Evolutionary conservation across 768 basidiomycete genomes (phyloP).

Genomic region (Dacryopinax spathularia): DNA sequence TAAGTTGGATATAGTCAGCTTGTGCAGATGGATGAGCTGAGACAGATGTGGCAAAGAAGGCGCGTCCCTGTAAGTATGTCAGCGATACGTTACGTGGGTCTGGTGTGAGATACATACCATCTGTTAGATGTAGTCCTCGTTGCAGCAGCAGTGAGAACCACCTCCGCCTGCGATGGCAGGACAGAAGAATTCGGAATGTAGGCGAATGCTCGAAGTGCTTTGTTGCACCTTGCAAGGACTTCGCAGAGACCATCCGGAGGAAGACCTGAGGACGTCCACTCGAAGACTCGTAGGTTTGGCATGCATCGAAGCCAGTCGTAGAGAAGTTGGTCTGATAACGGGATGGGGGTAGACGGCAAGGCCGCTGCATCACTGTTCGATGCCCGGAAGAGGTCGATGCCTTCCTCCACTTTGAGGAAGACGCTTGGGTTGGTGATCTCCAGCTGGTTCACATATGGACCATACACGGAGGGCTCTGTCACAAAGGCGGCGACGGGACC

Average conservation of each 20-base stretch:
- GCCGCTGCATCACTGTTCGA: conserved; percentile 7
- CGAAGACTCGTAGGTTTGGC: conserved; percentile 21
- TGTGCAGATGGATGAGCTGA: conserved; percentile 19
- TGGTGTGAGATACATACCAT: conserved; percentile 5
- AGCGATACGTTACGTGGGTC: conserved; percentile 13
- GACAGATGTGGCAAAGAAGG: conserved; percentile 24
- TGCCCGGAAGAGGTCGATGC: background rate
- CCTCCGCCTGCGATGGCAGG: conserved; percentile 8
- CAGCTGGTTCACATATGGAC: conserved; percentile 21
- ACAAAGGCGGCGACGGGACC: conserved; percentile 19
- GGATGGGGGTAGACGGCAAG: conserved; percentile 8
- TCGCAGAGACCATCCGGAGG: conserved; percentile 31
- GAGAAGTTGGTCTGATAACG: conserved; percentile 11
- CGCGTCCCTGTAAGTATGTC: conserved; percentile 19
- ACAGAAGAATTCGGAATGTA: conserved; percentile 14
- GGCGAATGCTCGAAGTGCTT: conserved; percentile 17
- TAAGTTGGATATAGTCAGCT: conserved; percentile 23
- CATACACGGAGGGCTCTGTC: conserved; percentile 24
- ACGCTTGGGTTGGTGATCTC: conserved; percentile 15
- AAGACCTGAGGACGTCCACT: conserved; percentile 23
- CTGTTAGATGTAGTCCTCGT: background rate
- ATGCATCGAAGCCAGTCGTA: conserved; percentile 11
- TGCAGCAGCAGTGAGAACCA: background rate
- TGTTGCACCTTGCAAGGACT: conserved; percentile 19
- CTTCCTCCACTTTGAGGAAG: background rate